Base-by-base conservation (phyloP, 106 monocot genomes). In the Dendrobium officinale region DNA sequence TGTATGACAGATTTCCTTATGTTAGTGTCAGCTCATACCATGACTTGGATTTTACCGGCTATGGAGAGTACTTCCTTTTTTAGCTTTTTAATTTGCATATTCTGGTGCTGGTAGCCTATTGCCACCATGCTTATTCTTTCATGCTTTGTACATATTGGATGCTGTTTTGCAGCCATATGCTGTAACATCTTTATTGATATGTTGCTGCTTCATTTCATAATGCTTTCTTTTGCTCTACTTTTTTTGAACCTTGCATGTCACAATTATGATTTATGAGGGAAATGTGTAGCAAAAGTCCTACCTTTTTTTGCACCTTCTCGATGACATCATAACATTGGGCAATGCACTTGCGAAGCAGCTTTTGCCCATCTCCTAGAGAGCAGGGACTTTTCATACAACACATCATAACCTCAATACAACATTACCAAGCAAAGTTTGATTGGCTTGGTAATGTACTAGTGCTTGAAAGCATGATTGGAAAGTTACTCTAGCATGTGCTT, bases 401-500 rank as follows among this genome's bases (percentile, higher is more conserved):
- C 51, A 51, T 51, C 1, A 51, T 15, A 26, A 22, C 22, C 2
- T 4, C 64, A 66, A 26, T 6, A 26, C 22, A 66, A 66, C 29
- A 16, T 70, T 70, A 33, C 70, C 33, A 70, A 66, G 17, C 9
- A 37, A 70, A 70, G 20, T 8, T 15, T 11, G 42, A 19, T 73
- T 70, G 33, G 31, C 31, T 70, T 70, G 27, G 10, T 70, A 37
- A 61, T 61, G 22, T 70, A 15, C 33, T 31, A 33, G 17, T 37
- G 10, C 27, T 70, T 70, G 27, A 70, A 70, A 70, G 70, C n/a
- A 70, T 19, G 37, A 70, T 37, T 70, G 8, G 6, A 22, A 74
- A 74, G 74, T 74, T 74, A 43, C 74, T 74, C 17, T 73, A 74
- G 17, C 19, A 74, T 74, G 13, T 44, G 29, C 29, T 74, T 19